These are phyloP conservation scores for Aspergillus clavatus DNA, from an alignment of 2,329 filamentous ascomycete species.

Conservation along the genomic window DNA sequence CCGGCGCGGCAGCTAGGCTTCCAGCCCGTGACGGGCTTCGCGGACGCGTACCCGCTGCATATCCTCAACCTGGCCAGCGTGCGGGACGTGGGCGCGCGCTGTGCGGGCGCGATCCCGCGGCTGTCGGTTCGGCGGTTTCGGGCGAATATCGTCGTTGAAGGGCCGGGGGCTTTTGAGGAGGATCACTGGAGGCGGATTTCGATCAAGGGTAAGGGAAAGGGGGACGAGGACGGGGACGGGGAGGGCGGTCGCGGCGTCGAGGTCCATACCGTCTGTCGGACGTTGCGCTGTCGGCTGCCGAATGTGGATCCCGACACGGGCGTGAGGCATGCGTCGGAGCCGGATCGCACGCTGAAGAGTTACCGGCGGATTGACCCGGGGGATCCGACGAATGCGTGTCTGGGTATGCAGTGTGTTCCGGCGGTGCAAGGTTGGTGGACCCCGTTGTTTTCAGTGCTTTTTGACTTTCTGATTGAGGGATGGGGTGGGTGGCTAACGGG, in stretches of 20 bases:
- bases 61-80: slow-evolving; percentile 53
- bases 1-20: slow-evolving; percentile 49
- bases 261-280: slow-evolving; percentile 52
- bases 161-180: slow-evolving; percentile 51
- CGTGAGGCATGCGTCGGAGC: slow-evolving; percentile 44
- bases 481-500: background rate
- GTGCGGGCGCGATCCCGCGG: slow-evolving; percentile 36
- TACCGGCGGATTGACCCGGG: slow-evolving; percentile 51
- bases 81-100: slow-evolving; percentile 44
- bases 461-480: too few relatives aligned
- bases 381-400: slow-evolving; percentile 44
- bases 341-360: slow-evolving; percentile 45
- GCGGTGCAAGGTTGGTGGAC: slow-evolving; percentile 22
- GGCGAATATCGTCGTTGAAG: slow-evolving; percentile 54
- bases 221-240: slow-evolving; percentile 23
- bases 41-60: slow-evolving; percentile 56
- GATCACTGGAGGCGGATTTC: slow-evolving; percentile 53
- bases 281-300: slow-evolving; percentile 53
- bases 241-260: too few relatives aligned
- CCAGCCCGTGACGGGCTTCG: slow-evolving; percentile 51
- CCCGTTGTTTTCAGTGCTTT: too few relatives aligned
- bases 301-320: slow-evolving; percentile 56
- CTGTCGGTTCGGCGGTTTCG: slow-evolving; percentile 53
- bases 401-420: slow-evolving; percentile 51
- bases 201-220: slow-evolving; percentile 29